phyloP scores from a whole-genome alignment of 768 basidiomycete genomes.

The Agrocybe chaxingu region DNA sequence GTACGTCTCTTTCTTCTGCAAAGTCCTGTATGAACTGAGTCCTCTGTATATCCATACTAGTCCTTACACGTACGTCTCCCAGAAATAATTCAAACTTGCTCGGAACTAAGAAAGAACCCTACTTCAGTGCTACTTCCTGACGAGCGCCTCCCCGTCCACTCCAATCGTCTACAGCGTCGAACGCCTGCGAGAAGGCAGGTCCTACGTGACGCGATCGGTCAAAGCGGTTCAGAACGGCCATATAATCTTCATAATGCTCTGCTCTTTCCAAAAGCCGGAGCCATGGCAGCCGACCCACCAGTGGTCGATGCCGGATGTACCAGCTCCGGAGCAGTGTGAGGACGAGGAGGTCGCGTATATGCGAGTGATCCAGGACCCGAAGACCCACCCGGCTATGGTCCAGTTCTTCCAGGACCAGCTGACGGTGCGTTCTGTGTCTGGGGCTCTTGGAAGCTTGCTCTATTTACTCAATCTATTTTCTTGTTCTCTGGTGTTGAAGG shows the following conservation, averaged over 20 bases:
- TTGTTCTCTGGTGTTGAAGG: slow-evolving; percentile 35
- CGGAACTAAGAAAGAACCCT: background rate
- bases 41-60: slow-evolving; percentile 27
- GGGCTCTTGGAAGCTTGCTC: background rate
- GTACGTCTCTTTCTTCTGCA: slow-evolving; percentile 39
- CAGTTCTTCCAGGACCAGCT: slow-evolving; percentile 29
- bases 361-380: slow-evolving; percentile 29
- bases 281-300: slow-evolving; percentile 69
- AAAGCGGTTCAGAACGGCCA: slow-evolving; percentile 54
- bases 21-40: background rate
- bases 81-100: background rate
- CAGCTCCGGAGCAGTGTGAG: slow-evolving; percentile 62
- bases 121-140: slow-evolving; percentile 75
- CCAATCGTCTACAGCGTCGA: slow-evolving; percentile 82
- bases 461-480: background rate
- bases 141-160: slow-evolving; percentile 66
- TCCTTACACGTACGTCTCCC: slow-evolving; percentile 61
- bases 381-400: slow-evolving; percentile 28
- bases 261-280: slow-evolving; percentile 82
- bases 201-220: slow-evolving; percentile 66
- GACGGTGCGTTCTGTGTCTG: slow-evolving; percentile 14
- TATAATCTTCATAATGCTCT: slow-evolving; percentile 58
- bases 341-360: slow-evolving; percentile 45
- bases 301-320: slow-evolving; percentile 61
- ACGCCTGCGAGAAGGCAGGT: slow-evolving; percentile 67